These are phyloP conservation scores for Sporothrix sp. DNA, from an alignment of 2,329 filamentous ascomycete genomes.

Conservation along the genomic window DNA sequence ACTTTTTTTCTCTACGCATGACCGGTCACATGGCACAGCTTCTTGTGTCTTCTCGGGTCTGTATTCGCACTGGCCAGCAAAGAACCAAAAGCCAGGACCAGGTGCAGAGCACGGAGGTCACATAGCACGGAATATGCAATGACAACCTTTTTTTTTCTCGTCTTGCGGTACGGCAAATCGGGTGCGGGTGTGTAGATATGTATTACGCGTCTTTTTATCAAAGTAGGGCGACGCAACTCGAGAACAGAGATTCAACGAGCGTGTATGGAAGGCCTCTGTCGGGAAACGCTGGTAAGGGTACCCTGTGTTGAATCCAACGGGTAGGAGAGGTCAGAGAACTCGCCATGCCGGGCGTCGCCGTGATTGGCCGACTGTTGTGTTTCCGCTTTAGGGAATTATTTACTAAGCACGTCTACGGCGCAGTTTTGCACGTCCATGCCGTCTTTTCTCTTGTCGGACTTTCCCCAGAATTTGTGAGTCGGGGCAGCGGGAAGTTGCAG, in stretches of 20 bases:
- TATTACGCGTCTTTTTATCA: background rate
- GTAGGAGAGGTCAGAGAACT: no score
- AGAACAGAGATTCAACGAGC: background rate
- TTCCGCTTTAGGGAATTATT: no score
- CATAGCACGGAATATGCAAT: no score
- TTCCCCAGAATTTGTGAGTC: background rate
- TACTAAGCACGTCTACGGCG: no score
- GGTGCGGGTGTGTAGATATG: background rate
- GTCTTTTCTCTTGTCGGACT: no score
- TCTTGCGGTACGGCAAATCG: background rate
- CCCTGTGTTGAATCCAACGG: no score
- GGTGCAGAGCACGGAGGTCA: background rate
- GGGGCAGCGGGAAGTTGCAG: background rate
- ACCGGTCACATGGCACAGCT: slow-evolving; percentile 1
- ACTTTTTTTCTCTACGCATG: background rate
- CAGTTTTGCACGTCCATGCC: no score
- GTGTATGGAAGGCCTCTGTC: background rate
- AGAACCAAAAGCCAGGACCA: background rate
- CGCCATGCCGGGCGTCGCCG: no score
- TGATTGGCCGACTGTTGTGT: no score
- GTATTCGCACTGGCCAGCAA: no score
- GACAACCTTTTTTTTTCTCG: no score
- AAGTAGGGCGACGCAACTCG: background rate
- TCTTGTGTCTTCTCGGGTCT: no score
- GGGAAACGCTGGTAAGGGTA: background rate